A percentile compares a stretch with the other conserved stretches of the same genome.
Conservation (phyloP, 371 early-diverging fungal species). For the Gilbertella persicaria region DNA sequence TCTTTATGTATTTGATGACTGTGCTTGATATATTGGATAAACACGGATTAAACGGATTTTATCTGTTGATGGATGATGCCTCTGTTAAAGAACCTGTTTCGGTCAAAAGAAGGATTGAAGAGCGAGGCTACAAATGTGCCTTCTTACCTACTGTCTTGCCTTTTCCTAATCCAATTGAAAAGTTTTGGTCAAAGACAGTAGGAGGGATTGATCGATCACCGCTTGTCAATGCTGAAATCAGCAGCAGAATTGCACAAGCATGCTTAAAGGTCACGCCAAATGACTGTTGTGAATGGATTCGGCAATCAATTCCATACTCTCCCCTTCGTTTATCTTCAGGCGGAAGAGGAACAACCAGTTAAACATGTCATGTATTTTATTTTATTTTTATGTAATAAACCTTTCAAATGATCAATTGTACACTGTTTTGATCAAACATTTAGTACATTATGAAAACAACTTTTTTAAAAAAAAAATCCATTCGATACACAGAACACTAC, state of each 20-base stretch:
- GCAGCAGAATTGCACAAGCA: conserved; percentile 2
- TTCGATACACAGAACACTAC: no score
- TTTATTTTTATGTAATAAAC: no score
- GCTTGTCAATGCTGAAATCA: not conserved
- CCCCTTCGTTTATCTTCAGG: not conserved
- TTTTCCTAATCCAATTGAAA: conserved; percentile 15
- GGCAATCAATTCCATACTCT: not conserved
- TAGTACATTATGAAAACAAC: no score
- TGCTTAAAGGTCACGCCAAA: not conserved
- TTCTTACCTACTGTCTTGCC: conserved; percentile 6
- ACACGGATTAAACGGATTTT: not conserved
- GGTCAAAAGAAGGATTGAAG: not conserved
- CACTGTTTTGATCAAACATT: no score
- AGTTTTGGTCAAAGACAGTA: conserved; percentile 14
- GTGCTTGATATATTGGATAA: not conserved
- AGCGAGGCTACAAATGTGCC: conserved; percentile 2
- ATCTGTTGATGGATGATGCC: not conserved
- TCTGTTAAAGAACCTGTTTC: not conserved
- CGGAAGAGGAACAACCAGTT: not conserved
- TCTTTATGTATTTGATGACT: not conserved
- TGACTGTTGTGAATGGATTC: not conserved
- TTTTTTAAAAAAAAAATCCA: no score
- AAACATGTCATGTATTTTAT: no score
- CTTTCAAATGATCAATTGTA: no score
- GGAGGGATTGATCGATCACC: not conserved